phyloP scores from a whole-genome alignment of 352 stramenopile genomes.

The Phytophthora kernoviae region DNA sequence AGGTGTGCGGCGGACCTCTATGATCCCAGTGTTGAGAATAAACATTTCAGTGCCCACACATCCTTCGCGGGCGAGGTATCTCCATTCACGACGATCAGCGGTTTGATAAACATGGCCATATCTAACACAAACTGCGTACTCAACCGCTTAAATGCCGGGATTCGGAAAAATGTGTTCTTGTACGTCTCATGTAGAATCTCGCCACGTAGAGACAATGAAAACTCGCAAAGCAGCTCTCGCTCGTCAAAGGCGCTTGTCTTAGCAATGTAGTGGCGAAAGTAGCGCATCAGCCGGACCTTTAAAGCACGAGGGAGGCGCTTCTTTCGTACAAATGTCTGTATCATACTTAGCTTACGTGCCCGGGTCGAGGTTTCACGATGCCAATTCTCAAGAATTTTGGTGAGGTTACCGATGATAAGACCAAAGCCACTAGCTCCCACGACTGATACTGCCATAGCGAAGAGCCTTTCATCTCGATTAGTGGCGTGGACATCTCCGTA shows the following conservation, averaged over 20 bases:
- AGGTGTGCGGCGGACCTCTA: conserved; percentile 69
- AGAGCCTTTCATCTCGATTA: conserved; percentile 72
- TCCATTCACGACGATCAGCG: conserved; percentile 68
- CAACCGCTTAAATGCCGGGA: conserved; percentile 69
- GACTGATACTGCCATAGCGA: conserved; percentile 72
- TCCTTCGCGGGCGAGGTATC: conserved; percentile 61
- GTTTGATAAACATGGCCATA: conserved; percentile 89
- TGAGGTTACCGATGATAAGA: conserved; percentile 86
- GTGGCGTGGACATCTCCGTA: conserved; percentile 84
- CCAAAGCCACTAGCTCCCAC: conserved; percentile 80
- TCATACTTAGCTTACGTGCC: conserved; percentile 62
- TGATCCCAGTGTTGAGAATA: conserved; percentile 76
- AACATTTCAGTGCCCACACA: conserved; percentile 84
- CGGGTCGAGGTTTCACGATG: conserved; percentile 63
- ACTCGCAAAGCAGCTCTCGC: conserved; percentile 72
- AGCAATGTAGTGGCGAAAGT: conserved; percentile 84
- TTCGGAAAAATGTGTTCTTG: conserved; percentile 74
- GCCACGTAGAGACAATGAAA: conserved; percentile 73
- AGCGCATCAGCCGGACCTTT: conserved; percentile 59
- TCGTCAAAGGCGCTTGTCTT: conserved; percentile 81
- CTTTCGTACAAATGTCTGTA: conserved; percentile 69
- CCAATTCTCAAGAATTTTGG: conserved; percentile 83
- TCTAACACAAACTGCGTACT: conserved; percentile 84
- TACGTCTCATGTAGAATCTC: conserved; percentile 83
- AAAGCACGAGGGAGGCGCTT: conserved; percentile 60